A percentile compares a stretch with the other conserved stretches of the same genome.
Evolutionary conservation across 805 yeast species (phyloP).

Genomic region (Brettanomyces anomalus): DNA sequence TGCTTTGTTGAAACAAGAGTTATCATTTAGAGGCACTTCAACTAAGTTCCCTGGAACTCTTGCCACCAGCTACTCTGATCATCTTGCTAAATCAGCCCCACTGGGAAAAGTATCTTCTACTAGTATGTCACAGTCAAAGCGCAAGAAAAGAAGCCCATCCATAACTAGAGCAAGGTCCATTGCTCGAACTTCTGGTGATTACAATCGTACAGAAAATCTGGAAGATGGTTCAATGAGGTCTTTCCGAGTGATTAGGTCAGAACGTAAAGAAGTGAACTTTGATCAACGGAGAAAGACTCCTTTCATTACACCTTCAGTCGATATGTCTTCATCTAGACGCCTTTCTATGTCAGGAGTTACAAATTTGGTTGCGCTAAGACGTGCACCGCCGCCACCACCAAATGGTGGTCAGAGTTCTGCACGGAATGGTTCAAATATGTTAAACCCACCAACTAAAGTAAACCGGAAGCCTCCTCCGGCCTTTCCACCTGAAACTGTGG

Average conservation of each 20-base stretch:
- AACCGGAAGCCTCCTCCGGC: slow-evolving; percentile 20
- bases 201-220: background rate
- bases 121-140: background rate
- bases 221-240: slow-evolving; percentile 23
- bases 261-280: slow-evolving; percentile 69
- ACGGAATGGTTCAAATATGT: no score
- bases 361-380: slow-evolving; percentile 16
- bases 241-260: slow-evolving; percentile 59
- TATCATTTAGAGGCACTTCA: no score
- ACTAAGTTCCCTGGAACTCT: no score
- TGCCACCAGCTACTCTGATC: no score
- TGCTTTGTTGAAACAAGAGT: no score
- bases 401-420: background rate
- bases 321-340: slow-evolving; percentile 22
- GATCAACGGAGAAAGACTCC: slow-evolving; percentile 75
- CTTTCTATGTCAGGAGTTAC: slow-evolving; percentile 46
- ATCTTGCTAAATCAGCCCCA: no score
- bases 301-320: slow-evolving; percentile 50
- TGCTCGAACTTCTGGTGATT: slow-evolving; percentile 17
- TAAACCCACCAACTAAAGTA: background rate
- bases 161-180: slow-evolving; percentile 21
- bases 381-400: slow-evolving; percentile 14
- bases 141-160: slow-evolving; percentile 10
- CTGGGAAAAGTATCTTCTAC: background rate
- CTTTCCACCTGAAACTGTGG: slow-evolving; percentile 3